A percentile compares a stretch with the other conserved stretches of the same genome.
Conservation (phyloP, 1,284 basidiomycete genomes). For the Puccinia coronata region DNA sequence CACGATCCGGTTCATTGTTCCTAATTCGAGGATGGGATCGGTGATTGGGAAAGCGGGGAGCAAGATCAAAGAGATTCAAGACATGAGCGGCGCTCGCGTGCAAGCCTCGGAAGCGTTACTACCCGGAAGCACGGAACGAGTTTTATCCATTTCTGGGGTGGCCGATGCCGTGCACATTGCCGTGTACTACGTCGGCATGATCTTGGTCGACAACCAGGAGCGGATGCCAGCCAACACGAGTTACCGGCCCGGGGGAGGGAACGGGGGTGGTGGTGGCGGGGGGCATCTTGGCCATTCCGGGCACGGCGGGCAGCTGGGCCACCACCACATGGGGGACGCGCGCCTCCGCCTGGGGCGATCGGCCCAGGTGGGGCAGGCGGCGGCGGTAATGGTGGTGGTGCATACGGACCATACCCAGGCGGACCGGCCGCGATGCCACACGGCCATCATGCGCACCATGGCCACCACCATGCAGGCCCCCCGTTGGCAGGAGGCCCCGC, state of each 20-base stretch:
- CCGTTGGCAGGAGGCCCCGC: conserved; percentile 55
- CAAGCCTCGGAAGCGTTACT: conserved; percentile 98
- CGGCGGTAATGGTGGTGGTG: conserved; percentile 23
- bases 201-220: conserved; percentile 91
- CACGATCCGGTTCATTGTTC: conserved; percentile 99
- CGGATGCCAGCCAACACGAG: conserved; percentile 68
- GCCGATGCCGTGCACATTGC: conserved; percentile 99
- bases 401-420: conserved; percentile 52
- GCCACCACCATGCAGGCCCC: conserved; percentile 61
- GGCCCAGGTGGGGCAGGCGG: conserved; percentile 20
- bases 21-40: conserved; percentile 98
- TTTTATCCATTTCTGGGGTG: conserved; percentile 94
- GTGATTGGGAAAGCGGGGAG: conserved; percentile 96
- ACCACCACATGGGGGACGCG: conserved; percentile 50
- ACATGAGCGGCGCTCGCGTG: conserved; percentile 90
- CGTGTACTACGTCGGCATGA: conserved; percentile 97
- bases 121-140: conserved; percentile 97
- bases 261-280: conserved; percentile 59
- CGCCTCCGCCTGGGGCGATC: background rate
- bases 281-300: conserved; percentile 37
- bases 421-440: conserved; percentile 56
- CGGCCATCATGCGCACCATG: conserved; percentile 41
- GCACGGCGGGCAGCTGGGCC: conserved; percentile 54
- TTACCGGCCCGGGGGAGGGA: conserved; percentile 60
- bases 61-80: conserved; percentile 99